Base-by-base conservation (phyloP, 2,329 filamentous ascomycete species). In the Ophiostoma pallidulum region DNA sequence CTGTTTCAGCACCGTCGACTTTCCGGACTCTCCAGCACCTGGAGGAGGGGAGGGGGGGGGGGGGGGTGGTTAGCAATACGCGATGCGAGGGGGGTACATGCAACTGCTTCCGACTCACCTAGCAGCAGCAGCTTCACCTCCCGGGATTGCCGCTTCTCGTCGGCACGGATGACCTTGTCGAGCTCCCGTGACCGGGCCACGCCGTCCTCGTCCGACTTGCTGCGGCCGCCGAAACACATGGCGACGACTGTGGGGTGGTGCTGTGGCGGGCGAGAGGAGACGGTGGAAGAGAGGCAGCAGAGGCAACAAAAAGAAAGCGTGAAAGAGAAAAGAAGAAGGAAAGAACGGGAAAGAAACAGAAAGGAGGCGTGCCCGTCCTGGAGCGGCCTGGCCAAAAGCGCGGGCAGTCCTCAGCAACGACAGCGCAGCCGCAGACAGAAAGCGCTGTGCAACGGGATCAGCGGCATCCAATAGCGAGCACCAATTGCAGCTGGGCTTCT, bases 1-100 rank as follows among this genome's bases (percentile, higher is more conserved):
- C 73, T 97, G 91, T 72, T 97, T 97, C 56, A 97, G 78, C 51
- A 97, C 90, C 2, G 91, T 97, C 8, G 91, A 96, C 69, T 97
- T 97, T 56, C 91, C 87, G 50, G 85, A 92, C 69, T 97, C 91
- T 62, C 91, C 91, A 59, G 91, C 91, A 65, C 91, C 90, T 96
- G 45, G 18, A 4, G 2, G 14, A 13, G 37, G 20, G 19, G 14
- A 13, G 19, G 5, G 2, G 8, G 14, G 19, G 26, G 18, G 26
- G 4, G 14, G 20, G 19, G 2, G 26, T 78, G 55, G 75, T 96
- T 91, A n/a, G n/a, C n/a, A n/a, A n/a, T n/a, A n/a, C n/a, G n/a
- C n/a, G n/a, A n/a, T n/a, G n/a, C n/a, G n/a, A n/a, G n/a, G n/a
- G n/a, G n/a, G n/a, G n/a, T n/a, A n/a, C n/a, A n/a, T n/a, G n/a